Percentiles rank a stretch among this genome's conserved stretches.
These are phyloP conservation scores for Fusarium gaditjirri DNA, from an alignment of 2,329 filamentous ascomycete genomes.

Conservation along the genomic window DNA sequence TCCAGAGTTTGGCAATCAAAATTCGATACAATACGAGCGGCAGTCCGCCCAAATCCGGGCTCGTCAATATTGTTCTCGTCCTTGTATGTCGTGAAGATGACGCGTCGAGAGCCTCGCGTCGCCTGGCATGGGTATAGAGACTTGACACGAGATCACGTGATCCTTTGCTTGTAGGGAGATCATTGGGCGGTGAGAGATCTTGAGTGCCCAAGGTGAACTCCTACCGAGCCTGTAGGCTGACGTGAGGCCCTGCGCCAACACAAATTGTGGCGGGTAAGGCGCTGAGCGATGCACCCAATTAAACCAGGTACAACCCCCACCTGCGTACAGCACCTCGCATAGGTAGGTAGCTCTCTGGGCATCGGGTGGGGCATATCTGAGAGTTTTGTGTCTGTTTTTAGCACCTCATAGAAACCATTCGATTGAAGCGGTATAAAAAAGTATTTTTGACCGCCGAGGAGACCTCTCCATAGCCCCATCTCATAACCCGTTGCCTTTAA, in stretches of 20 bases:
- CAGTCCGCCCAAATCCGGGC: background rate
- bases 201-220: background rate
- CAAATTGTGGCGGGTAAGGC: conserved; percentile 19
- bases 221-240: conserved; percentile 24
- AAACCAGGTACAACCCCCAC: conserved; percentile 24
- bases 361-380: conserved; percentile 21
- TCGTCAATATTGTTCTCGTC: background rate
- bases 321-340: conserved; percentile 18
- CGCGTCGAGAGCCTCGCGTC: conserved; percentile 23
- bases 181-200: conserved; percentile 7
- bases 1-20: background rate
- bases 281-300: conserved; percentile 28
- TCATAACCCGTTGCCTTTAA: background rate
- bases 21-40: background rate
- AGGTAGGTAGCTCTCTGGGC: conserved; percentile 13
- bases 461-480: background rate
- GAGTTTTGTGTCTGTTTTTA: conserved; percentile 29
- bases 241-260: conserved; percentile 32
- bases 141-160: conserved; percentile 43
- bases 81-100: background rate
- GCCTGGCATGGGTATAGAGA: background rate
- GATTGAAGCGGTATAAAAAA: conserved; percentile 23
- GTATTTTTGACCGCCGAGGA: conserved; percentile 9
- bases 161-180: background rate
- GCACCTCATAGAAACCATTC: conserved; percentile 10